Percentiles rank a stretch among this genome's conserved stretches.
phyloP scores from a whole-genome alignment of 2,329 filamentous ascomycete genomes.

The Epichloe elymi region DNA sequence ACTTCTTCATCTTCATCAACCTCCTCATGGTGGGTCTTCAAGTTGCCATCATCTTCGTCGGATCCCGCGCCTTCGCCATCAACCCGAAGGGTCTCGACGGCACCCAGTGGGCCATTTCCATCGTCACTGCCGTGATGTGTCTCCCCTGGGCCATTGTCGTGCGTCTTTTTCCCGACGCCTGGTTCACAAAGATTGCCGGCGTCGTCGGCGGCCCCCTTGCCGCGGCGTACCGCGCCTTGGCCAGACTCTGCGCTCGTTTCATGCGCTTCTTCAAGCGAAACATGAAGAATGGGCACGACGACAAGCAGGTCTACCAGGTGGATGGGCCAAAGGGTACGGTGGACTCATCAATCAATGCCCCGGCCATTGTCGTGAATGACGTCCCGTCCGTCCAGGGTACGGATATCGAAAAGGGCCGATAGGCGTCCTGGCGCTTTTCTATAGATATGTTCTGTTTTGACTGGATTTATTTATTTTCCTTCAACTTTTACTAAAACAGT shows the following conservation, averaged over 20 bases:
- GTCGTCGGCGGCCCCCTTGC: constrained; percentile 4
- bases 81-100: constrained; percentile 11
- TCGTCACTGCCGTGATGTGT: constrained; percentile 73
- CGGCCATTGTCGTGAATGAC: not conserved
- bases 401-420: not conserved
- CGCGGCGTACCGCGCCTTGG: not conserved
- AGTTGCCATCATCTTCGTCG: constrained; percentile 68
- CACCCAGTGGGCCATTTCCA: constrained; percentile 72
- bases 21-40: constrained; percentile 79
- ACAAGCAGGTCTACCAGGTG: not conserved
- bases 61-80: constrained; percentile 65
- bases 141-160: constrained; percentile 68
- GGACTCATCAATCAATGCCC: not conserved
- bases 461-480: not conserved
- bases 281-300: not conserved
- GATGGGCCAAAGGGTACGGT: not conserved
- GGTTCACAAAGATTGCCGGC: constrained; percentile 10
- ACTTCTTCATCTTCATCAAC: constrained; percentile 81
- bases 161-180: constrained; percentile 65
- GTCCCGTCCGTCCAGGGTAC: not conserved
- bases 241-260: not conserved
- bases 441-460: not conserved
- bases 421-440: not conserved
- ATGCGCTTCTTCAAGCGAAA: not conserved
- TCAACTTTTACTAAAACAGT: not conserved